These are phyloP conservation scores for Botrytis fabae DNA, from an alignment of 2,329 filamentous ascomycete genomes.

Conservation along the genomic window DNA sequence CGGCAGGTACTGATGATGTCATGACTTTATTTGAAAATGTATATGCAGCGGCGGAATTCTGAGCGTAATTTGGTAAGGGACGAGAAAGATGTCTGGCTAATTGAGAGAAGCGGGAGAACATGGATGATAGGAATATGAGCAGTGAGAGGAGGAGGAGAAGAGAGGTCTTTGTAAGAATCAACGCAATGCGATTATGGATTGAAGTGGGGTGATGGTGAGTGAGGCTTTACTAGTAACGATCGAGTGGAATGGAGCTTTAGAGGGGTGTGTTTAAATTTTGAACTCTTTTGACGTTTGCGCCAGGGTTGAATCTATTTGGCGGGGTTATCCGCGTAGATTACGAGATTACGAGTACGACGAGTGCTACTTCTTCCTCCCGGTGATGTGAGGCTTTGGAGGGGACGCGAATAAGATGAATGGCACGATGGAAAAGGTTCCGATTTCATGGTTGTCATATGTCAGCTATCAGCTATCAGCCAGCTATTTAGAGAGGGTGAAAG, in stretches of 20 bases:
- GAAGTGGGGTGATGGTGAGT: constrained; percentile 4
- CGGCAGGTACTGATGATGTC: constrained; percentile 50
- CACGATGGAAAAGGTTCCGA: background rate
- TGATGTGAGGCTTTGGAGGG: background rate
- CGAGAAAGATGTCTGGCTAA: constrained; percentile 70
- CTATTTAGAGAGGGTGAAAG: background rate
- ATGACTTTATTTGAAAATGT: constrained; percentile 42
- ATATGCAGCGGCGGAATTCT: constrained; percentile 41
- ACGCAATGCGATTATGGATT: too few species aligned
- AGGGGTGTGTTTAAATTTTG: background rate
- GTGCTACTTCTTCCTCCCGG: background rate
- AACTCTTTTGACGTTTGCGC: background rate
- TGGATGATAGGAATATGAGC: constrained; percentile 42
- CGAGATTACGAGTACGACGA: background rate
- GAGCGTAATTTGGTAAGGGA: constrained; percentile 58
- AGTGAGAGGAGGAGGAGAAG: background rate
- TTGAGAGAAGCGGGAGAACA: constrained; percentile 77
- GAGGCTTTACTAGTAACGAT: background rate
- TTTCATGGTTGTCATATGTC: background rate
- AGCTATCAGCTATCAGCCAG: background rate
- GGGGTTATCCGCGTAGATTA: background rate
- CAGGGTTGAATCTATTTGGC: background rate
- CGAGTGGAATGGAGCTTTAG: background rate
- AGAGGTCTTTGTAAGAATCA: background rate
- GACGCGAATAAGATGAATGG: background rate